These are phyloP conservation scores for Leishmania mexicana DNA, from an alignment of 208 protist species.

Conservation along the genomic window DNA sequence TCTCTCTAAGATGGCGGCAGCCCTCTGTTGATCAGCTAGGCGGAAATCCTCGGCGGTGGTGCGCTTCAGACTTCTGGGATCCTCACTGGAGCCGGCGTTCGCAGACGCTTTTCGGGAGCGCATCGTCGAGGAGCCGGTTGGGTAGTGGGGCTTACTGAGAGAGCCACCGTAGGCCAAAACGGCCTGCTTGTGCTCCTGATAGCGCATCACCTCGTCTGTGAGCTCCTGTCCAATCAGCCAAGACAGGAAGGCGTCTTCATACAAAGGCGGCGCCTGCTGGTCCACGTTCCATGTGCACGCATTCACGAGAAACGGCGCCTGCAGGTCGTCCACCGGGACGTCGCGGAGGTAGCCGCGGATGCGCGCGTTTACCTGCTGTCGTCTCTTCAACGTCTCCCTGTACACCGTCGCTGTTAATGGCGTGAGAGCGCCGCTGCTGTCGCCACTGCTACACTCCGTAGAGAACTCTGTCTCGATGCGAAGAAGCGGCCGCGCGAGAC, in stretches of 20 bases:
- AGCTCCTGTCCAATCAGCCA: slow-evolving; percentile 61
- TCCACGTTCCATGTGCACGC: slow-evolving; percentile 86
- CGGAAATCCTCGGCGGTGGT: neutral
- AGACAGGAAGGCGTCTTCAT: slow-evolving; percentile 33
- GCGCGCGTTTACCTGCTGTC: slow-evolving; percentile 34
- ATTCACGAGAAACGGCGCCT: slow-evolving; percentile 52
- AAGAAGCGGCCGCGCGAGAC: slow-evolving; percentile 39
- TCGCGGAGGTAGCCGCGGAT: slow-evolving; percentile 37
- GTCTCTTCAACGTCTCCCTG: slow-evolving; percentile 26
- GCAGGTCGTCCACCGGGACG: slow-evolving; percentile 20
- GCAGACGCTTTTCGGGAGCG: slow-evolving; percentile 13
- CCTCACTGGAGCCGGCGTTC: neutral
- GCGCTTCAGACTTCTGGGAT: neutral
- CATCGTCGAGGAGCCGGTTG: slow-evolving; percentile 11
- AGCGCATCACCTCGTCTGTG: slow-evolving; percentile 33
- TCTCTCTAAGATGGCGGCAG: neutral
- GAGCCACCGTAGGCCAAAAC: slow-evolving; percentile 16
- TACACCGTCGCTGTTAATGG: slow-evolving; percentile 28
- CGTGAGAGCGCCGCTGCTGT: slow-evolving; percentile 17
- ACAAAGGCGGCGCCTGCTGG: slow-evolving; percentile 48
- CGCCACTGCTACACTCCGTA: slow-evolving; percentile 14
- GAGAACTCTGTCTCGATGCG: slow-evolving; percentile 53
- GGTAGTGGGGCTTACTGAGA: slow-evolving; percentile 4
- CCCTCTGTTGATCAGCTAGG: neutral
- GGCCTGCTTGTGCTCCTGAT: slow-evolving; percentile 30